Conservation (phyloP, 768 basidiomycete species). For the Leucosporidium creatinivorum region DNA sequence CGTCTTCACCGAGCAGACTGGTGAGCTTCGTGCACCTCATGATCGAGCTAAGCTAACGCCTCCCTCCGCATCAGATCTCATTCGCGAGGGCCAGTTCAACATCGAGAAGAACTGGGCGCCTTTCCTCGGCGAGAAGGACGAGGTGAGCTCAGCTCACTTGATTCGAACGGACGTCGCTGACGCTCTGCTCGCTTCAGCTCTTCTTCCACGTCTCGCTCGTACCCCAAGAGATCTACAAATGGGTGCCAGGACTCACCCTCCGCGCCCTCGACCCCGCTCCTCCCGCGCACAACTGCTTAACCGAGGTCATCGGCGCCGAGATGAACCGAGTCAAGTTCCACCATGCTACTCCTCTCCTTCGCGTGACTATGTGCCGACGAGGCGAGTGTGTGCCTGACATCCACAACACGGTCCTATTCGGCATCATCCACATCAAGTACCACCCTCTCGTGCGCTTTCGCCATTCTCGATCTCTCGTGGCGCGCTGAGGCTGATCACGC, state of each 20-base stretch:
- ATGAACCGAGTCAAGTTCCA: constrained; percentile 22
- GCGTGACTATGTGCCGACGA: constrained; percentile 19
- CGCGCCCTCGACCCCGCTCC: constrained; percentile 12
- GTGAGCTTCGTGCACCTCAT: not conserved
- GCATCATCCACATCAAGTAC: constrained; percentile 25
- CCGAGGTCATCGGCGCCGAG: constrained; percentile 18
- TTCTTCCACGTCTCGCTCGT: constrained; percentile 26
- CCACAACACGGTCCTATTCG: constrained; percentile 24
- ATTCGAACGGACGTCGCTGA: not conserved
- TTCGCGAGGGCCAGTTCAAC: constrained; percentile 2
- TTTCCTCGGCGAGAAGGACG: constrained; percentile 6
- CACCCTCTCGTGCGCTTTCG: constrained; percentile 9
- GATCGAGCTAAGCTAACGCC: not conserved
- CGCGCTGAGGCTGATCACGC: too few species aligned
- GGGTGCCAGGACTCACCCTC: constrained; percentile 10
- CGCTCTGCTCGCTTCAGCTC: constrained; percentile 5
- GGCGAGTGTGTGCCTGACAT: constrained; percentile 25
- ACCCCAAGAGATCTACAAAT: constrained; percentile 25
- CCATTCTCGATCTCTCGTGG: not conserved
- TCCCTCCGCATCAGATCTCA: not conserved
- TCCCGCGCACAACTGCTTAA: constrained; percentile 23
- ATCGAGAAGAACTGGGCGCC: constrained; percentile 24
- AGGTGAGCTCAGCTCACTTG: not conserved
- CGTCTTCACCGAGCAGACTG: constrained; percentile 16
- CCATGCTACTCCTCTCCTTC: constrained; percentile 21